phyloP scores from a whole-genome alignment of 2,329 filamentous ascomycete genomes.

The Alternaria longipes region DNA sequence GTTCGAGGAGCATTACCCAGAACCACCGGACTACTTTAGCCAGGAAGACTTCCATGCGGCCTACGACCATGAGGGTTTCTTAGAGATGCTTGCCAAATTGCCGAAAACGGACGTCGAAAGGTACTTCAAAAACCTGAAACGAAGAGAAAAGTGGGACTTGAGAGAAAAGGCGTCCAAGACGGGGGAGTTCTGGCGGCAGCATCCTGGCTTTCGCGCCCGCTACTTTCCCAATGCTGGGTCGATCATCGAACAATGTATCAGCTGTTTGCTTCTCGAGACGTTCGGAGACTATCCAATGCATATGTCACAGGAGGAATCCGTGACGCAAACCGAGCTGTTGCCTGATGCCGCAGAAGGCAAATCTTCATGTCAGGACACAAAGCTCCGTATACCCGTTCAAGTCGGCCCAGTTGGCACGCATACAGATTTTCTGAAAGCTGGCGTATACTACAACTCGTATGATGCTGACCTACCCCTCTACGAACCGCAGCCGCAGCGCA shows the following conservation, averaged over 20 bases:
- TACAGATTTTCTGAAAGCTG: too few relatives aligned
- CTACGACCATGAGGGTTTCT: neutral
- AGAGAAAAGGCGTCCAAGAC: neutral
- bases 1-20: neutral
- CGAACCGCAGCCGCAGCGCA: neutral
- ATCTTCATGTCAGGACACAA: neutral
- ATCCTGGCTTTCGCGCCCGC: neutral
- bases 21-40: neutral
- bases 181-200: neutral
- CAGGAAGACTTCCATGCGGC: neutral
- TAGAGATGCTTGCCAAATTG: accelerated
- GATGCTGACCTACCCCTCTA: too few relatives aligned
- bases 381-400: neutral
- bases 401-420: neutral
- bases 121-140: neutral
- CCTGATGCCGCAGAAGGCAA: neutral
- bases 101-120: neutral
- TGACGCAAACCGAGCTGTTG: neutral
- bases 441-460: accelerated
- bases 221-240: neutral
- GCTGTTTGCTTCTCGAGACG: neutral
- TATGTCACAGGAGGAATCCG: neutral
- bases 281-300: accelerated
- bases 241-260: neutral
- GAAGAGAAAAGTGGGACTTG: too few relatives aligned